Evolutionary conservation across 495 filamentous ascomycete genomes (phyloP).

Genomic region (Hyphodiscus hymeniophilus): DNA sequence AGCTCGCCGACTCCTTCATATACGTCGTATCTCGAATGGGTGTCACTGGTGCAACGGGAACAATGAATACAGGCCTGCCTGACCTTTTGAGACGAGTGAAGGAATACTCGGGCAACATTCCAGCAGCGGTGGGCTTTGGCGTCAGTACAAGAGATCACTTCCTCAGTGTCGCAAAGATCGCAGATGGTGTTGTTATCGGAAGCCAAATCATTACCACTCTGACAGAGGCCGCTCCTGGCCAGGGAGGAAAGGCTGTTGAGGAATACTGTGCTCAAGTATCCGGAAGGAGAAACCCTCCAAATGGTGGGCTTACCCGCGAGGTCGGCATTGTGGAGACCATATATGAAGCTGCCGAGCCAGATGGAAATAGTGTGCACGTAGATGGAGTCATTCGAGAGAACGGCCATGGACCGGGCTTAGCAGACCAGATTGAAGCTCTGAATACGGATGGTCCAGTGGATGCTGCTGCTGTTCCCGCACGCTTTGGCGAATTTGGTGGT

Average conservation of each 20-base stretch:
- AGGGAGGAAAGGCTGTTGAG: conserved; percentile 67
- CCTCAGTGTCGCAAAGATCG: conserved; percentile 67
- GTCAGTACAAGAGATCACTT: conserved; percentile 96
- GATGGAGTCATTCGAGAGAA: conserved; percentile 53
- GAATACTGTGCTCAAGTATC: conserved; percentile 80
- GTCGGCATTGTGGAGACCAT: conserved; percentile 59
- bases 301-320: conserved; percentile 43
- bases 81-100: conserved; percentile 80
- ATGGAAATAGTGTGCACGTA: conserved; percentile 42
- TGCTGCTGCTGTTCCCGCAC: conserved; percentile 53
- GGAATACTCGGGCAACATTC: conserved; percentile 80
- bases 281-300: conserved; percentile 45
- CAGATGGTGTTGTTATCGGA: conserved; percentile 96
- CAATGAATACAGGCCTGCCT: conserved; percentile 69
- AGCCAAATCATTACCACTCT: conserved; percentile 74
- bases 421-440: conserved; percentile 66
- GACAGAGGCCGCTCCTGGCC: conserved; percentile 57
- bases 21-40: conserved; percentile 98
- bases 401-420: conserved; percentile 50
- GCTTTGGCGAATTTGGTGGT: conserved; percentile 97
- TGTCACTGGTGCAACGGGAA: conserved; percentile 84
- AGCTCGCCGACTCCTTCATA: conserved; percentile 97
- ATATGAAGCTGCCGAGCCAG: conserved; percentile 41
- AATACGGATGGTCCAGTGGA: conserved; percentile 40
- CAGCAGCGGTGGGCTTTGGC: conserved; percentile 89